Evolutionary conservation across 2,329 filamentous ascomycete genomes (phyloP).

Genomic region (Arthrinium puccinioides): DNA sequence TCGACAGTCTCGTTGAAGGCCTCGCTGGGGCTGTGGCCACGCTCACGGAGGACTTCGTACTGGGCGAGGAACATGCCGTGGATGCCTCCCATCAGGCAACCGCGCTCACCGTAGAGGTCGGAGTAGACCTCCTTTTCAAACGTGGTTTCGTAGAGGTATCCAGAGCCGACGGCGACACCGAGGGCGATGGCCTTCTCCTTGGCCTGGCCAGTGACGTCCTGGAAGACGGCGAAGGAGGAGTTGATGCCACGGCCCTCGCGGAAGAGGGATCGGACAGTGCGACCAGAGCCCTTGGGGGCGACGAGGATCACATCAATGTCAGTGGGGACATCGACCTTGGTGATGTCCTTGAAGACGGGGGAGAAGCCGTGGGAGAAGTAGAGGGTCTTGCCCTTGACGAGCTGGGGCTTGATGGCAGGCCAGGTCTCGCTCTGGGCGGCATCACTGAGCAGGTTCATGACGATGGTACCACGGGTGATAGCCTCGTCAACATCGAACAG

Average conservation of each 20-base stretch:
- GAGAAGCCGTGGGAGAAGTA: conserved; percentile 99
- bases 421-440: conserved; percentile 98
- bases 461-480: conserved; percentile 83
- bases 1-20: conserved; percentile 99
- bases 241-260: conserved; percentile 99
- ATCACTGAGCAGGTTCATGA: conserved; percentile 99
- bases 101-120: conserved; percentile 98
- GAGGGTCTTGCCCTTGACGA: conserved; percentile 99
- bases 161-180: conserved; percentile 92
- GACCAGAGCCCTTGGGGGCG: conserved; percentile 97
- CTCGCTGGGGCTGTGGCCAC: conserved; percentile 93
- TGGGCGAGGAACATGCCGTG: conserved; percentile 99
- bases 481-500: conserved; percentile 97
- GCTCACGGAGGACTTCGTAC: conserved; percentile 99
- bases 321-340: conserved; percentile 92
- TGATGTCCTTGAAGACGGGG: conserved; percentile 98
- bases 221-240: conserved; percentile 96
- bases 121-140: conserved; percentile 99
- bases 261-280: conserved; percentile 98
- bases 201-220: conserved; percentile 96
- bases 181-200: conserved; percentile 97
- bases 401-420: conserved; percentile 95
- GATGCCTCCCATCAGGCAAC: conserved; percentile 99
- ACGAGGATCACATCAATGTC: conserved; percentile 99
- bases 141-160: conserved; percentile 99